Evolutionary conservation across 1,284 basidiomycete species (phyloP).

Genomic region (Cutaneotrichosporon curvatum): DNA sequence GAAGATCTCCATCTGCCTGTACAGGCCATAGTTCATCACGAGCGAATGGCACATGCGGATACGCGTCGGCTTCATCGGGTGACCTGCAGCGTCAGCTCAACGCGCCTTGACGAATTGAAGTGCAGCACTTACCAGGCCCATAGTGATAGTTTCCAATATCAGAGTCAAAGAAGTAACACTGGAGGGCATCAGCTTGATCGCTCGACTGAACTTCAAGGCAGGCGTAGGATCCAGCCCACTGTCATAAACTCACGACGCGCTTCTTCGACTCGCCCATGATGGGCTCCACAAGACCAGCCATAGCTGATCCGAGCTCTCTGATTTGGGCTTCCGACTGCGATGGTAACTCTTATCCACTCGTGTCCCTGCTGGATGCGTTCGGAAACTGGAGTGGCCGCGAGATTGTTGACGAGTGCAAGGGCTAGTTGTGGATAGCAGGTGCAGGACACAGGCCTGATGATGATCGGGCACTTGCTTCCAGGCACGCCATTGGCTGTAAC

Average conservation of each 20-base stretch:
- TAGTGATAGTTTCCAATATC: slow-evolving; percentile 98
- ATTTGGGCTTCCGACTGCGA: background rate
- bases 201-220: no score
- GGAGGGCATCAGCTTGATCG: slow-evolving; percentile 7
- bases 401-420: no score
- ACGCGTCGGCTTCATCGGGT: slow-evolving; percentile 84
- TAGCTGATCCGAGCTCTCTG: background rate
- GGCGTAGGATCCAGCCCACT: background rate
- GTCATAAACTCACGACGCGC: slow-evolving; percentile 62
- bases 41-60: slow-evolving; percentile 99
- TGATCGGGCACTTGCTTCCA: background rate
- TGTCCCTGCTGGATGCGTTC: no score
- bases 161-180: slow-evolving; percentile 98
- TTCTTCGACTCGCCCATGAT: slow-evolving; percentile 74
- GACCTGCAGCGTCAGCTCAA: slow-evolving; percentile 23
- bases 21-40: slow-evolving; percentile 98
- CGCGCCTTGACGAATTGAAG: background rate
- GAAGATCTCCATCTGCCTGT: slow-evolving; percentile 97
- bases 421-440: no score
- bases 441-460: no score
- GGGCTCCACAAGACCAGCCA: slow-evolving; percentile 52
- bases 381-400: no score
- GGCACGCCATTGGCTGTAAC: background rate
- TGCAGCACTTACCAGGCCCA: slow-evolving; percentile 69
- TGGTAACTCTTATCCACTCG: no score